Percentiles rank a stretch among this genome's conserved stretches.
Evolutionary conservation across 805 yeast genomes (phyloP).

Genomic region (Kodamaea lidongshanica): DNA sequence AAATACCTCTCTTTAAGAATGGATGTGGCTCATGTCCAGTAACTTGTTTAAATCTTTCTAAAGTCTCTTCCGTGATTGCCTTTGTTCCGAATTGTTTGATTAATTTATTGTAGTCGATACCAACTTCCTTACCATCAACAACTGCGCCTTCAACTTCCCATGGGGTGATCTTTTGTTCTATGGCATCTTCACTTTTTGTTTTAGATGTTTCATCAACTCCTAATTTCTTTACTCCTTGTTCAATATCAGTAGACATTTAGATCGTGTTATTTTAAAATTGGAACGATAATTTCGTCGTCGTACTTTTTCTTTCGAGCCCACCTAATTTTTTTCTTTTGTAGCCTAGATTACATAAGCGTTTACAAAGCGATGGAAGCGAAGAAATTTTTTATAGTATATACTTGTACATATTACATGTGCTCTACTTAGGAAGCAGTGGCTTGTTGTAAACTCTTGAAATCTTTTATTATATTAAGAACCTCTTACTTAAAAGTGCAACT

Average conservation of each 20-base stretch:
- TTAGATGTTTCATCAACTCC: slow-evolving; percentile 3
- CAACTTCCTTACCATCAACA: slow-evolving; percentile 87
- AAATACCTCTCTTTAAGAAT: slow-evolving; percentile 81
- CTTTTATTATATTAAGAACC: slow-evolving; percentile 4
- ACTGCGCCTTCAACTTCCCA: slow-evolving; percentile 99
- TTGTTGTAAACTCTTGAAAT: no score
- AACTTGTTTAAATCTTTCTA: slow-evolving; percentile 66
- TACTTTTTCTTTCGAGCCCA: not conserved
- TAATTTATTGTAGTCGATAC: slow-evolving; percentile 85
- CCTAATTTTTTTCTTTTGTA: no score
- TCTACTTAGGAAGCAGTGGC: no score
- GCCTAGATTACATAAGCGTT: not conserved
- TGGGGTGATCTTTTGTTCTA: slow-evolving; percentile 57
- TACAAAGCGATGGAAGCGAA: not conserved
- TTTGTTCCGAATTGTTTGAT: slow-evolving; percentile 84
- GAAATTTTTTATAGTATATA: no score
- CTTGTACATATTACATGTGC: no score
- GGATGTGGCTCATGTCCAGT: slow-evolving; percentile 93
- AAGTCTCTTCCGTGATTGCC: slow-evolving; percentile 59
- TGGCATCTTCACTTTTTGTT: slow-evolving; percentile 14
- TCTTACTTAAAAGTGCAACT: slow-evolving; percentile 72
- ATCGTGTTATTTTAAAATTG: not conserved
- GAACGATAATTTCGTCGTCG: not conserved
- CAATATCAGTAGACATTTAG: slow-evolving; percentile 9
- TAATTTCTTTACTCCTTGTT: slow-evolving; percentile 9